phyloP scores from a whole-genome alignment of 2,329 filamentous ascomycete species.

The Plectosphaerella cucumerina region DNA sequence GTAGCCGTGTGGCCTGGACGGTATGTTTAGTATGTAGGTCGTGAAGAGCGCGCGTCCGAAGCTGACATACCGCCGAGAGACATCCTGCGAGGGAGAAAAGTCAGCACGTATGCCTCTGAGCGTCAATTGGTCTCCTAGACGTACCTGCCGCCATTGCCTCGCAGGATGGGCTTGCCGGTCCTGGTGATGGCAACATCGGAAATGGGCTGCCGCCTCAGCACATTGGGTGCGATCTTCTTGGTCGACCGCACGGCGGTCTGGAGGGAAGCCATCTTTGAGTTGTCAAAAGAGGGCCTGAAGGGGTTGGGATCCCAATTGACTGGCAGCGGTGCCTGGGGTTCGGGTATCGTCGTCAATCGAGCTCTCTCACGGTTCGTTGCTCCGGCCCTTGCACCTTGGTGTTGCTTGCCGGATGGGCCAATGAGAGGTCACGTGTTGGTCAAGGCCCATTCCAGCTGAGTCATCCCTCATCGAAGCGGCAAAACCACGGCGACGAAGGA shows the following conservation, averaged over 20 bases:
- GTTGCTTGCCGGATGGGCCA: not conserved
- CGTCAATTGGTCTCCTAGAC: conserved; percentile 27
- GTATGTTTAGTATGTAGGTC: conserved; percentile 17
- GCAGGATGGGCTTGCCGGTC: conserved; percentile 92
- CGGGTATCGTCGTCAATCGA: conserved; percentile 12
- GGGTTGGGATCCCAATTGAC: conserved; percentile 13
- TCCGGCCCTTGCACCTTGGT: not conserved
- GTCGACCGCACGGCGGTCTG: conserved; percentile 52
- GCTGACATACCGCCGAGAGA: conserved; percentile 71
- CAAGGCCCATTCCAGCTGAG: not conserved
- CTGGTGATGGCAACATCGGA: conserved; percentile 91
- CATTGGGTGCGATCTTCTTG: conserved; percentile 40
- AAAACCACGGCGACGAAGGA: not conserved
- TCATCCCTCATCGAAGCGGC: not conserved
- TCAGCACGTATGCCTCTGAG: conserved; percentile 19
- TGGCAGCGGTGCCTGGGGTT: conserved; percentile 9
- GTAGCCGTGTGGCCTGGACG: conserved; percentile 83
- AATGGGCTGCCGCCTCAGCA: conserved; percentile 48
- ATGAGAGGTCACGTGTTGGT: conserved; percentile 5
- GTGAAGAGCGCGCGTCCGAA: conserved; percentile 4
- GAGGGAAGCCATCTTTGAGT: conserved; percentile 49
- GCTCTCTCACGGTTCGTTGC: conserved; percentile 11
- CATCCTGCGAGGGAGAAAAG: conserved; percentile 49
- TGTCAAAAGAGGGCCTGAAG: conserved; percentile 4
- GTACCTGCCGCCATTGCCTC: conserved; percentile 84